These are phyloP conservation scores for Populus nigra DNA, from an alignment of 345 rosid genomes.

Conservation along the genomic window DNA sequence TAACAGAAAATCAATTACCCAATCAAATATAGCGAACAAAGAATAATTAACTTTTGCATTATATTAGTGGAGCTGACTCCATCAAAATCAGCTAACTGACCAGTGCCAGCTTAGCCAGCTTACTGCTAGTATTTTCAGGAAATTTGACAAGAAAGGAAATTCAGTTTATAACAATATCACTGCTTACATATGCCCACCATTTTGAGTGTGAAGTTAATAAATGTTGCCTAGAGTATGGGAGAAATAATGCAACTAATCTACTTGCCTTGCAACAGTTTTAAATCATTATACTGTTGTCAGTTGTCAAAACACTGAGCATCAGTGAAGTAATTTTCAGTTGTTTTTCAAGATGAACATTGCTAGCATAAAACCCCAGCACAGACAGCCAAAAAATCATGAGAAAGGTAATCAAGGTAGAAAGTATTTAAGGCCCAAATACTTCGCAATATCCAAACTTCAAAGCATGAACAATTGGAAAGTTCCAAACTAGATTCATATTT, in stretches of 20 bases:
- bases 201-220: background rate
- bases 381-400: no score
- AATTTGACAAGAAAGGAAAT: background rate
- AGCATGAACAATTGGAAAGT: background rate
- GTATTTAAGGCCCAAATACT: background rate
- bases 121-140: background rate
- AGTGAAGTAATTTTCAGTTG: background rate
- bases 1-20: background rate
- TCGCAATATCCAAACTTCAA: background rate
- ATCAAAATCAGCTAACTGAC: background rate
- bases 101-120: background rate
- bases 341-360: background rate
- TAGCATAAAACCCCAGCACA: background rate
- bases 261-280: background rate
- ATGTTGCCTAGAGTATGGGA: background rate
- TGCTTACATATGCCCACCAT: background rate
- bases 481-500: background rate
- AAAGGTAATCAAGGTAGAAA: background rate
- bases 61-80: background rate
- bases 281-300: background rate
- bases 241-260: background rate
- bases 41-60: background rate
- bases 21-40: background rate
- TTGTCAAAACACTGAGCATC: background rate
- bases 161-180: no score